Base-by-base conservation (phyloP, 305 asterid genomes). In the Solanum hybrid region DNA sequence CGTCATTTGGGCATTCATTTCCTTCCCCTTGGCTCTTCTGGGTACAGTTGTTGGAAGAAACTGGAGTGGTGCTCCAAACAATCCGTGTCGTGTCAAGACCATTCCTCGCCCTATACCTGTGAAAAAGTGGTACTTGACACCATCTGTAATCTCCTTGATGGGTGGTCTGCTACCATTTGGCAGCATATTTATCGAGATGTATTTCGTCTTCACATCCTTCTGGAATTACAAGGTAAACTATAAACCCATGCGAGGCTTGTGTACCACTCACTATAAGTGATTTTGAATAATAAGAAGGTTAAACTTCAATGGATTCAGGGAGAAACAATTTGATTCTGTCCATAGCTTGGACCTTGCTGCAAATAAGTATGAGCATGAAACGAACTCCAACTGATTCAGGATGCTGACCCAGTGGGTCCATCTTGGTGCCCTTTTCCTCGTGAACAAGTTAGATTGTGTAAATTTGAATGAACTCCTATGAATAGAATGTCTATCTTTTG, bases 31-130 rank as follows among this genome's bases (percentile, higher is more conserved):
- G 78, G 95, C 95, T 40, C 93, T 94, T 90, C 93, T 94, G 89
- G 95, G 95, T 88, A 94, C 94, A 42, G 95, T 94, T 32, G 72
- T 93, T 87, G 95, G 95, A 89, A 92, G 93, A 90, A 94, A 93
- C 91, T 94, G 94, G 93, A 93, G 94, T 85, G 94, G 95, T 75
- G 93, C 94, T 86, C 95, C 95, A 36, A 91, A 94, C 88, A 93
- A 93, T 92, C 95, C 95, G 1, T 94, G 95, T 79, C 93, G 95
- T 89, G 95, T 94, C 90, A 94, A 94, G 92, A 94, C 95, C 89
- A 93, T 94, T 87, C 95, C 95, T 14, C 93, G 94, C 87, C 95
- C 94, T 69, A 92, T 94, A 72, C 95, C 95, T 7, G 94, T 90
- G 89, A 94, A 93, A 89, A 94, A 94, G 90, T 94, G 95, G 95